A percentile compares a stretch with the other conserved stretches of the same genome.
Evolutionary conservation across 139 green algal species (phyloP).

Genomic region (Chlorella ohadii): DNA sequence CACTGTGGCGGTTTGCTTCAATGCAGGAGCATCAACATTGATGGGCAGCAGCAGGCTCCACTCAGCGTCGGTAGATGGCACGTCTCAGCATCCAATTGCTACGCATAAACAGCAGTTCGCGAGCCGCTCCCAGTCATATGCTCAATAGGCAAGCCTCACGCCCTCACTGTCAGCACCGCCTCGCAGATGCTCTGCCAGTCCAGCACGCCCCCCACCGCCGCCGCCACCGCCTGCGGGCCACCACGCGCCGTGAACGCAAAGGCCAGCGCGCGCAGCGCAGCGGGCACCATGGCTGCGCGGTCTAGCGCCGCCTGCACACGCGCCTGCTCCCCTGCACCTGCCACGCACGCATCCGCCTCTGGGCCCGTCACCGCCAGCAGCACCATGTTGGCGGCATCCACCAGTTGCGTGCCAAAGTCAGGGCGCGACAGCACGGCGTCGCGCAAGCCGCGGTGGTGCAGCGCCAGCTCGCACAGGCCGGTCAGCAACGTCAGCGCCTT

Average conservation of each 20-base stretch:
- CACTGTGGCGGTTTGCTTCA: too few relatives aligned
- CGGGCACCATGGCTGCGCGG: slow-evolving; percentile 41
- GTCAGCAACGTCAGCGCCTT: slow-evolving; percentile 38
- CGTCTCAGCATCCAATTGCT: too few relatives aligned
- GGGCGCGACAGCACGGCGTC: slow-evolving; percentile 10
- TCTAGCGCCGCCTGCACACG: slow-evolving; percentile 35
- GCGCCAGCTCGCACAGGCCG: slow-evolving; percentile 28
- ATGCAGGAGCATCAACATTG: too few relatives aligned
- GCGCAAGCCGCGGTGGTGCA: slow-evolving; percentile 11
- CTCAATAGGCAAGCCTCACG: too few relatives aligned
- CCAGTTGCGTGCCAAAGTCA: slow-evolving; percentile 34
- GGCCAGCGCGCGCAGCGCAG: slow-evolving; percentile 43
- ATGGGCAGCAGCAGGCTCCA: too few relatives aligned
- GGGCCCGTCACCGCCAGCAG: slow-evolving; percentile 49
- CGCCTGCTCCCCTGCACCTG: background rate
- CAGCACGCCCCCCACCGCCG: background rate
- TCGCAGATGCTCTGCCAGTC: slow-evolving; percentile 24
- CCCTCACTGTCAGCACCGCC: slow-evolving; percentile 6
- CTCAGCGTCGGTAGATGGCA: too few relatives aligned
- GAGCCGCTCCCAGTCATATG: too few relatives aligned
- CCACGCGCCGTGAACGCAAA: slow-evolving; percentile 36
- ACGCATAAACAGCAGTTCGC: too few relatives aligned
- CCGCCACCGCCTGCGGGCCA: background rate
- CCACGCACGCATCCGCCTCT: slow-evolving; percentile 9
- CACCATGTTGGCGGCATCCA: slow-evolving; percentile 48